Conservation (phyloP, 1,284 basidiomycete species). For the Tylopilus sp. region DNA sequence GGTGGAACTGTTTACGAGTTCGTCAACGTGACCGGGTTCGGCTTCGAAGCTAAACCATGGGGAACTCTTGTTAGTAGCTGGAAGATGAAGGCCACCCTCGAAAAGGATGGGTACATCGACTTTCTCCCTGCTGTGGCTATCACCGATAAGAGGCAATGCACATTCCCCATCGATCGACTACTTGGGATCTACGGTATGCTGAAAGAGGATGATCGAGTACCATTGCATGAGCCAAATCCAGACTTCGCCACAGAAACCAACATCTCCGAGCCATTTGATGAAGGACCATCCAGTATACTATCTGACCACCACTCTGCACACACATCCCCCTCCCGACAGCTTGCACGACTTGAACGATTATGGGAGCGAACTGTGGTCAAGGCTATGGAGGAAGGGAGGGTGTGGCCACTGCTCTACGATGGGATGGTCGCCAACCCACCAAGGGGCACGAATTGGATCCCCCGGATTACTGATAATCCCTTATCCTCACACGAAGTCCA, state of each 20-base stretch:
- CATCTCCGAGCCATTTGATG: neutral
- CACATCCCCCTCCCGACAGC: neutral
- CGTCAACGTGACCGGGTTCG: neutral
- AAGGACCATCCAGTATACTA: neutral
- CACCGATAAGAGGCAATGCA: neutral
- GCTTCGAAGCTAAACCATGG: neutral
- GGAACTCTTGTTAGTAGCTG: neutral
- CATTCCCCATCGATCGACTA: slow-evolving; percentile 3
- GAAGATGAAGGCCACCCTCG: neutral
- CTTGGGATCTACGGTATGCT: slow-evolving; percentile 9
- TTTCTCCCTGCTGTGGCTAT: neutral
- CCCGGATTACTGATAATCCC: neutral
- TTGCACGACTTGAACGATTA: neutral
- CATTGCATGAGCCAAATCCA: neutral
- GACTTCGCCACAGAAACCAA: no score
- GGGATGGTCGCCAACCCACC: neutral
- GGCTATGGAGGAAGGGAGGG: neutral
- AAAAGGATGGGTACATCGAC: neutral
- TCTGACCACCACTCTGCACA: neutral
- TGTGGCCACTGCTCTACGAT: slow-evolving; percentile 7
- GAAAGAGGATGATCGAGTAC: slow-evolving; percentile 3
- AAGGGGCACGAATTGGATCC: slow-evolving; percentile 2
- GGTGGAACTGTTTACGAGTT: neutral
- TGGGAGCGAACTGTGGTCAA: neutral
- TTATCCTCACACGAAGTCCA: neutral